Percentiles rank a stretch among this genome's conserved stretches.
Conservation (phyloP, 2,329 filamentous ascomycete genomes). For the Aspergillus clavatus region DNA sequence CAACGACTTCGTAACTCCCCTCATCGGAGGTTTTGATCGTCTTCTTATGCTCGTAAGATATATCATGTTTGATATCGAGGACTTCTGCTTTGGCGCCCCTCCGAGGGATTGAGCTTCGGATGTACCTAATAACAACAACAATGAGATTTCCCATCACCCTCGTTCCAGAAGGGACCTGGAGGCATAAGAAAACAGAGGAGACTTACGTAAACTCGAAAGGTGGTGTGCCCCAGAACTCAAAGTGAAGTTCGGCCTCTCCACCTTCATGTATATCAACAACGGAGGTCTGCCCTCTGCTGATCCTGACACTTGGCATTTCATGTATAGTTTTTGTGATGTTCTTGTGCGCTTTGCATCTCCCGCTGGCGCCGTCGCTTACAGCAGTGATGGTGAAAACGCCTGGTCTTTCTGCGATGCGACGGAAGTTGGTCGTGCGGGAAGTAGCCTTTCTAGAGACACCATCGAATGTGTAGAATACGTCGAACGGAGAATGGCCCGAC, state of each 20-base stretch:
- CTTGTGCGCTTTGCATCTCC: slow-evolving; percentile 74
- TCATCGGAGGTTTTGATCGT: slow-evolving; percentile 81
- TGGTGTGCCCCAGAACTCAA: slow-evolving; percentile 91
- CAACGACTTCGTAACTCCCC: slow-evolving; percentile 94
- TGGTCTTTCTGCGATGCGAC: slow-evolving; percentile 84
- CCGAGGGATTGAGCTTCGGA: slow-evolving; percentile 75
- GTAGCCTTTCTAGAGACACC: slow-evolving; percentile 72
- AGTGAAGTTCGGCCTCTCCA: slow-evolving; percentile 85
- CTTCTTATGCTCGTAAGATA: slow-evolving; percentile 76
- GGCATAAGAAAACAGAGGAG: not conserved
- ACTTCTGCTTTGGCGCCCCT: slow-evolving; percentile 74
- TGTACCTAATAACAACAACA: slow-evolving; percentile 55
- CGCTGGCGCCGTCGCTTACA: slow-evolving; percentile 77
- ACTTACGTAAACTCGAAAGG: slow-evolving; percentile 88
- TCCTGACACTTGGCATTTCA: slow-evolving; percentile 82
- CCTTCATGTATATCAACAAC: slow-evolving; percentile 95
- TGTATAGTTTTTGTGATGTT: slow-evolving; percentile 80
- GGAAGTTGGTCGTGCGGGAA: slow-evolving; percentile 69
- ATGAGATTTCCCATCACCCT: not conserved
- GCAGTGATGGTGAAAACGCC: slow-evolving; percentile 84
- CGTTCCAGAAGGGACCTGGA: not conserved
- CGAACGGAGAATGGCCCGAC: slow-evolving; percentile 85
- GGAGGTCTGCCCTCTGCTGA: slow-evolving; percentile 75
- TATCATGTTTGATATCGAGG: slow-evolving; percentile 85
- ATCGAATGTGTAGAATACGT: slow-evolving; percentile 87